Evolutionary conservation across 768 basidiomycete species (phyloP), one percentile per base, ranked within the genome.

Genomic region (Naganishia vaughanmartiniae): DNA sequence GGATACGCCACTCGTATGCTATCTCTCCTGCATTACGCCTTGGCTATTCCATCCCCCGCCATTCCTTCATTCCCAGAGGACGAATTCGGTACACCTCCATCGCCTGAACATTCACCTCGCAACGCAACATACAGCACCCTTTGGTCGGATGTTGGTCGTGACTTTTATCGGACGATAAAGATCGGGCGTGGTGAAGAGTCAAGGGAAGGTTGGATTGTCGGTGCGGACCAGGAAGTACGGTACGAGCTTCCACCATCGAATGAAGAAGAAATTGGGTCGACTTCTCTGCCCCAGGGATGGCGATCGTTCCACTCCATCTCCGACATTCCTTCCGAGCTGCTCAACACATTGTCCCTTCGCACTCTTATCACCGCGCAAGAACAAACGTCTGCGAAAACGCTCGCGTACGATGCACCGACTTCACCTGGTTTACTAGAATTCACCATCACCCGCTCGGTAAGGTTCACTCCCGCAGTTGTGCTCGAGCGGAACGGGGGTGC

Each of bases 1-100:
- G 68, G 68, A 58, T 69, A 69, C 57, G 68, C 68, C 0, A 58
- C 28, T 0, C 68, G 39, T 19, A 56, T 69, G 15, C 30, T 69
- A 14, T 69, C 68, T 26, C 34, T 54, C n/a, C 28, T 69, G 12
- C 68, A 69, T 45, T 60, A 69, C 33, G 30, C 58, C 21, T 21
- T 69, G 31, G 39, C 51, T 26, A 19, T 46, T 19, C 68, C 42
- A 3, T 51, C 21, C 1, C 30, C 45, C 4, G 21, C 56, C 15
- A 42, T 63, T 12, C 68, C 68, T n/a, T 31, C 68, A 10, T 69
- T 31, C 45, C 68, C 68, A n/a, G 33, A 30, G 45, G 57, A 42
- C 10, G 46, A 39, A 31, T 56, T 45, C 39, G 48, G 48, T 12
- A 15, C 48, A 14, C 36, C 68, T 30, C 45, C 56, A 21, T 42